A percentile compares a stretch with the other conserved stretches of the same genome.
These are phyloP conservation scores for Apiospora saccharicola DNA, from an alignment of 2,329 filamentous ascomycete genomes.

Conservation along the genomic window DNA sequence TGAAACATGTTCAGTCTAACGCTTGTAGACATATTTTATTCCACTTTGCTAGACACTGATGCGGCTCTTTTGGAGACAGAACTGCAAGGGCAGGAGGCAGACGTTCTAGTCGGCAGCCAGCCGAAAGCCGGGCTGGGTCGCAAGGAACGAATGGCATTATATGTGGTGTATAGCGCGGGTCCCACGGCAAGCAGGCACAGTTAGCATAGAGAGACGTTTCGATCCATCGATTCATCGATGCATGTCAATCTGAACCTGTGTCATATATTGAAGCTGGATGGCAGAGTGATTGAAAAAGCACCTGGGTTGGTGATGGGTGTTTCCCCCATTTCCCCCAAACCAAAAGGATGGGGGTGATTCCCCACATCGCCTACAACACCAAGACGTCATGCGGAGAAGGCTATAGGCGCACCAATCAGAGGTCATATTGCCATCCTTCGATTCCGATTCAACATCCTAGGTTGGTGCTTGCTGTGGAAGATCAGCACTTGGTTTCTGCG, in stretches of 20 bases:
- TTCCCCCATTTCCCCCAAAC: not conserved
- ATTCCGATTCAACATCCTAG: conserved; percentile 6
- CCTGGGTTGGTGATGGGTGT: not conserved
- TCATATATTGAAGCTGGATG: not conserved
- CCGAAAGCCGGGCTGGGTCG: not conserved
- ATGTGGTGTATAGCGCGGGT: not conserved
- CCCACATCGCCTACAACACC: conserved; percentile 4
- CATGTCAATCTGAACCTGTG: not conserved
- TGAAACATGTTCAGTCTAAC: not conserved
- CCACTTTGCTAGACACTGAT: not conserved
- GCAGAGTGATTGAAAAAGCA: not conserved
- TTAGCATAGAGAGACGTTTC: not conserved
- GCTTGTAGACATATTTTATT: not conserved
- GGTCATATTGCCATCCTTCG: not conserved
- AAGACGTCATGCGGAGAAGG: conserved; percentile 17
- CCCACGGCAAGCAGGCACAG: not conserved
- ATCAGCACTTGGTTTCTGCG: not conserved
- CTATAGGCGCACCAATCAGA: conserved; percentile 16
- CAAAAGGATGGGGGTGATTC: conserved; percentile 4
- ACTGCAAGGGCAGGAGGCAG: not conserved
- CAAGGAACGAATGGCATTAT: no score
- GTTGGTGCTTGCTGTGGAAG: not conserved
- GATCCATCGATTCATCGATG: not conserved
- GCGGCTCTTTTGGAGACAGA: not conserved
- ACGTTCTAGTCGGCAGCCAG: not conserved